Percentiles rank a stretch among this genome's conserved stretches.
phyloP scores from a whole-genome alignment of 2,329 filamentous ascomycete genomes.

The Neofusicoccum sp. region DNA sequence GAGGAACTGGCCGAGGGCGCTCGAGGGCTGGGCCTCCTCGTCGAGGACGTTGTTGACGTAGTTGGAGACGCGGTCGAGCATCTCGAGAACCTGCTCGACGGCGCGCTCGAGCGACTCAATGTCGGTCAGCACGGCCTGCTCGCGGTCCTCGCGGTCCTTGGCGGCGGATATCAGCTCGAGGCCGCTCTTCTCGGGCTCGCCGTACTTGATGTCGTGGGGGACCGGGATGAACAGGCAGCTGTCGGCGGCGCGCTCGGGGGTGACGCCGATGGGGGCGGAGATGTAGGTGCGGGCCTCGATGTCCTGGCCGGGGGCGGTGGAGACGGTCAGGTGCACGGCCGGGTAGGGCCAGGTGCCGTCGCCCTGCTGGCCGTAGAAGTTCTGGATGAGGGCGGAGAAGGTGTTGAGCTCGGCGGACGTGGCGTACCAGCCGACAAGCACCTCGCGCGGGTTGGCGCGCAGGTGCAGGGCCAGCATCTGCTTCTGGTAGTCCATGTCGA shows the following conservation, averaged over 20 bases:
- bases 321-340: constrained; percentile 95
- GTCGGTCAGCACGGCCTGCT: constrained; percentile 74
- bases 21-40: constrained; percentile 86
- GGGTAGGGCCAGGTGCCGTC: constrained; percentile 97
- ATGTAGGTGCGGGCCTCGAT: constrained; percentile 94
- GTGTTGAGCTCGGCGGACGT: constrained; percentile 96
- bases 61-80: constrained; percentile 86
- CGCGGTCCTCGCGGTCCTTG: constrained; percentile 73
- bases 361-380: constrained; percentile 97
- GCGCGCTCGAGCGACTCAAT: constrained; percentile 85
- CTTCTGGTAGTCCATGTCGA: constrained; percentile 99
- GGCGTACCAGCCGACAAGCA: constrained; percentile 96
- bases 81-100: constrained; percentile 80
- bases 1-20: constrained; percentile 88
- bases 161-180: constrained; percentile 83
- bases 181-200: constrained; percentile 71
- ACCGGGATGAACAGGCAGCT: constrained; percentile 97
- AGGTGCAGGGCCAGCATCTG: constrained; percentile 96
- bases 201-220: constrained; percentile 89
- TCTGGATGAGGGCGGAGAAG: constrained; percentile 97
- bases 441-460: constrained; percentile 89
- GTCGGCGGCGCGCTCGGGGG: constrained; percentile 89
- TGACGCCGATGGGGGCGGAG: constrained; percentile 90
- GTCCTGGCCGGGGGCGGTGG: constrained; percentile 81
- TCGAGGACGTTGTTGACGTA: constrained; percentile 94